Conservation (phyloP, 345 rosid species). For the Gossypium stocksii region DNA sequence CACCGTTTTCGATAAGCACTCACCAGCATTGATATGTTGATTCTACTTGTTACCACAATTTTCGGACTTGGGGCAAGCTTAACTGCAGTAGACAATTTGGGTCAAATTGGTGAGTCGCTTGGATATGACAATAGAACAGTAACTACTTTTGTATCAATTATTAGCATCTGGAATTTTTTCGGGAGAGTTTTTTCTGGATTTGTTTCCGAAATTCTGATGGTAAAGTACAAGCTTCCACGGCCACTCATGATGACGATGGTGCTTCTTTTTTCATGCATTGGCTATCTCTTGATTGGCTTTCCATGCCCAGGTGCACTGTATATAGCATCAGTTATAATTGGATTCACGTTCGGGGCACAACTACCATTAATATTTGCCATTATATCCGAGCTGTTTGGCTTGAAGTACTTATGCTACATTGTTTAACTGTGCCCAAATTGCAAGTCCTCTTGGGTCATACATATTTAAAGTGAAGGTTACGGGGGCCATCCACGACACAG, state of each 20-base stretch:
- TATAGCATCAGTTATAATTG: no score
- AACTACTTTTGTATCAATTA: constrained; percentile 63
- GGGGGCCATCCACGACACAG: no score
- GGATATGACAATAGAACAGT: constrained; percentile 60
- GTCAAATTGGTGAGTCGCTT: constrained; percentile 80
- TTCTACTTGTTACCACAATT: constrained; percentile 51
- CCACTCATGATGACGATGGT: constrained; percentile 71
- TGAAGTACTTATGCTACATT: constrained; percentile 29
- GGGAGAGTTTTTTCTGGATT: constrained; percentile 84
- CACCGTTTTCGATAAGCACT: constrained; percentile 29
- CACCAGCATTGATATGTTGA: constrained; percentile 63
- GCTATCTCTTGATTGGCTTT: no score
- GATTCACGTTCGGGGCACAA: constrained; percentile 19
- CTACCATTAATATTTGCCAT: constrained; percentile 63
- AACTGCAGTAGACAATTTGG: constrained; percentile 33
- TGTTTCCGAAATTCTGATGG: constrained; percentile 56
- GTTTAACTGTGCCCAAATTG: constrained; percentile 64
- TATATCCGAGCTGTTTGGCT: constrained; percentile 83
- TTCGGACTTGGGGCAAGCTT: constrained; percentile 75
- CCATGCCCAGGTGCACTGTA: no score
- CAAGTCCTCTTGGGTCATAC: constrained; percentile 77
- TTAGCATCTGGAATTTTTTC: constrained; percentile 85
- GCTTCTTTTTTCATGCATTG: neutral
- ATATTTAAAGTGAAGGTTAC: constrained; percentile 69
- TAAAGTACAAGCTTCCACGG: constrained; percentile 55